phyloP scores from a whole-genome alignment of 2,329 filamentous ascomycete genomes.

The Pestalotiopsis sp. region DNA sequence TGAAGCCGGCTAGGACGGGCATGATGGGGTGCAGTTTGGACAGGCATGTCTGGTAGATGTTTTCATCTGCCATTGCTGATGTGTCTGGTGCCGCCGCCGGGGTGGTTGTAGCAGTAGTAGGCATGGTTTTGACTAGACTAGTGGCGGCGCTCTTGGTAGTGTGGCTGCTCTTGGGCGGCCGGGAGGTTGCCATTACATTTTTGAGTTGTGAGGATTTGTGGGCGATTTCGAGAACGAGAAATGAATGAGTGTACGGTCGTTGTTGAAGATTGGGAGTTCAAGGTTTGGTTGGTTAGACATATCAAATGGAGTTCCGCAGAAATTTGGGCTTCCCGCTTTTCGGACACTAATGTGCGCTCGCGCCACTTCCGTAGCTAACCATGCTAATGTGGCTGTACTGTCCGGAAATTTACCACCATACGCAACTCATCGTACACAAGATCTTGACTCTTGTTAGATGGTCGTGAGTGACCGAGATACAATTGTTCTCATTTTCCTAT shows the following conservation, averaged over 20 bases:
- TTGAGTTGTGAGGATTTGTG: background rate
- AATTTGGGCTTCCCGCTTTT: background rate
- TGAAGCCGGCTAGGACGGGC: slow-evolving; percentile 70
- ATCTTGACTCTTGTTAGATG: no score
- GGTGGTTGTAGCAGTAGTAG: no score
- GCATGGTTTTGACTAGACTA: background rate
- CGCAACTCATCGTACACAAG: background rate
- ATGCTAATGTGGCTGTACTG: background rate
- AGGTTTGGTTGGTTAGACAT: no score
- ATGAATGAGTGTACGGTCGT: background rate
- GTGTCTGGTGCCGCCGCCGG: background rate
- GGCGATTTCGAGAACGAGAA: background rate
- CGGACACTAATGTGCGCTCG: background rate
- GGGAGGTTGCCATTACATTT: background rate
- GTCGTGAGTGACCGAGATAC: no score
- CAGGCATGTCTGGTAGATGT: slow-evolving; percentile 16
- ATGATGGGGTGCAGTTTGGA: slow-evolving; percentile 41
- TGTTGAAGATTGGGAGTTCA: background rate
- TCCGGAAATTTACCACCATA: background rate
- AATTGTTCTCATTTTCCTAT: no score
- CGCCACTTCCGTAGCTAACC: background rate
- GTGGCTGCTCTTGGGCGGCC: background rate
- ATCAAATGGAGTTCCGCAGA: background rate
- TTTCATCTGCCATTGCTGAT: background rate
- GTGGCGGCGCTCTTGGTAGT: background rate